phyloP scores from a whole-genome alignment of 768 basidiomycete species.

The Russula compacta region DNA sequence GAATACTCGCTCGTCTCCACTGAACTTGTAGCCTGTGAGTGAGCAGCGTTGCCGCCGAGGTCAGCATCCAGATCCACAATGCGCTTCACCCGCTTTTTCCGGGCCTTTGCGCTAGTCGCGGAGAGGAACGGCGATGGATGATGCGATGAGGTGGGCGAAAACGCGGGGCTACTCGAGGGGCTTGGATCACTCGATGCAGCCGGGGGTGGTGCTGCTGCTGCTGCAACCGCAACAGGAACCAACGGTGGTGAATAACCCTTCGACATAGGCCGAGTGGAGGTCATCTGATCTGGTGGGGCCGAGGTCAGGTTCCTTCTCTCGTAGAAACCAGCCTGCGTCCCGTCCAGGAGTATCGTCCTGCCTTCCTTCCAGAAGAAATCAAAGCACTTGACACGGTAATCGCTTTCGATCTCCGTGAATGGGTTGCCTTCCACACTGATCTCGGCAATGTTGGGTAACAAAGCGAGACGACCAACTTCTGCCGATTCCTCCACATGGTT shows the following conservation, averaged over 20 bases:
- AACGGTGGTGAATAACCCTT: constrained; percentile 50
- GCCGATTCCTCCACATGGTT: constrained; percentile 76
- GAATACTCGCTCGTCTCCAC: constrained; percentile 9
- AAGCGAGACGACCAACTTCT: constrained; percentile 76
- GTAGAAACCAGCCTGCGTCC: constrained; percentile 56
- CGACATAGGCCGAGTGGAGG: constrained; percentile 39
- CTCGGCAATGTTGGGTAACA: constrained; percentile 68
- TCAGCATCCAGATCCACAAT: constrained; percentile 71
- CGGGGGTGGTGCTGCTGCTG: not conserved
- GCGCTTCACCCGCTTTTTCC: constrained; percentile 53
- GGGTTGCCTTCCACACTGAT: constrained; percentile 85
- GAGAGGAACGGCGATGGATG: constrained; percentile 38
- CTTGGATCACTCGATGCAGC: constrained; percentile 10
- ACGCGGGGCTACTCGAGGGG: constrained; percentile 22
- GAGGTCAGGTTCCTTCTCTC: constrained; percentile 54
- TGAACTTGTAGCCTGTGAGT: constrained; percentile 20
- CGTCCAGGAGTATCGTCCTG: constrained; percentile 71
- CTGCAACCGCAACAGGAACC: constrained; percentile 42
- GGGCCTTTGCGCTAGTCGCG: constrained; percentile 36
- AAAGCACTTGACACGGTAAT: constrained; percentile 72
- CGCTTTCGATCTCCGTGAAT: constrained; percentile 57
- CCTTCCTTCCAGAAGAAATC: constrained; percentile 79
- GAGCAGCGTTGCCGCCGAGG: constrained; percentile 29
- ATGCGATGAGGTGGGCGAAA: constrained; percentile 32
- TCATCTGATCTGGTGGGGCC: constrained; percentile 43